A percentile compares a stretch with the other conserved stretches of the same genome.
phyloP scores from a whole-genome alignment of 179 eudicot species.

The Corrigiola litoralis region DNA sequence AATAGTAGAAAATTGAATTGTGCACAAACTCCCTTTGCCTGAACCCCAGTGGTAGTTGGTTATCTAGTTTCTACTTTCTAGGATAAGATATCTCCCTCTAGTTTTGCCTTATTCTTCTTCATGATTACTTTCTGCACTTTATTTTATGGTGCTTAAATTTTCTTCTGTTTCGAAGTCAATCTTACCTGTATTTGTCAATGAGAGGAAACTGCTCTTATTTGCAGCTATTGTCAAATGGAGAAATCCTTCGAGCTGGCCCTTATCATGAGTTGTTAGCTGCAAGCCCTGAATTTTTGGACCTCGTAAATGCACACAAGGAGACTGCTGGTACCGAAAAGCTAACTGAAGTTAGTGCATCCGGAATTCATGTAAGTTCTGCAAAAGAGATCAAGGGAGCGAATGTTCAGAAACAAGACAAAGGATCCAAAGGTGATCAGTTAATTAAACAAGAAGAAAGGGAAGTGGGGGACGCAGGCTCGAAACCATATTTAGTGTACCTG shows the following conservation, averaged over 20 bases:
- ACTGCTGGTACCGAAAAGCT: slow-evolving; percentile 63
- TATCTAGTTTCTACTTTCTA: too few relatives aligned
- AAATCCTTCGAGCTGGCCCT: slow-evolving; percentile 52
- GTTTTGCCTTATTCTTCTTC: too few relatives aligned
- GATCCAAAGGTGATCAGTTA: slow-evolving; percentile 45
- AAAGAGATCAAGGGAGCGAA: slow-evolving; percentile 34
- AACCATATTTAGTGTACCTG: slow-evolving; percentile 56
- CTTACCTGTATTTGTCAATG: background rate
- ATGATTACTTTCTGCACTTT: too few relatives aligned
- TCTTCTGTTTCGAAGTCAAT: background rate
- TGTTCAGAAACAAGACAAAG: slow-evolving; percentile 23
- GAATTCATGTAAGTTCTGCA: slow-evolving; percentile 14
- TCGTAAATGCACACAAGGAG: slow-evolving; percentile 73
- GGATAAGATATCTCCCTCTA: too few relatives aligned
- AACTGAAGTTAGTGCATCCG: slow-evolving; percentile 28
- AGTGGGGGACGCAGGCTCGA: slow-evolving; percentile 65
- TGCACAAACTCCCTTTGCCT: too few relatives aligned
- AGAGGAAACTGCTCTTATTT: background rate
- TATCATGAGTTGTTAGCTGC: slow-evolving; percentile 49
- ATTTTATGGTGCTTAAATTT: background rate
- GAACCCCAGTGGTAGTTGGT: too few relatives aligned
- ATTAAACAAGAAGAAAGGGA: slow-evolving; percentile 73
- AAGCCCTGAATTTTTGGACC: slow-evolving; percentile 52
- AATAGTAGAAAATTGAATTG: too few relatives aligned
- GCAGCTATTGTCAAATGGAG: slow-evolving; percentile 65